A percentile compares a stretch with the other conserved stretches of the same genome.
Evolutionary conservation across 352 stramenopile species (phyloP).

Genomic region (Globisporangium iwayamae): DNA sequence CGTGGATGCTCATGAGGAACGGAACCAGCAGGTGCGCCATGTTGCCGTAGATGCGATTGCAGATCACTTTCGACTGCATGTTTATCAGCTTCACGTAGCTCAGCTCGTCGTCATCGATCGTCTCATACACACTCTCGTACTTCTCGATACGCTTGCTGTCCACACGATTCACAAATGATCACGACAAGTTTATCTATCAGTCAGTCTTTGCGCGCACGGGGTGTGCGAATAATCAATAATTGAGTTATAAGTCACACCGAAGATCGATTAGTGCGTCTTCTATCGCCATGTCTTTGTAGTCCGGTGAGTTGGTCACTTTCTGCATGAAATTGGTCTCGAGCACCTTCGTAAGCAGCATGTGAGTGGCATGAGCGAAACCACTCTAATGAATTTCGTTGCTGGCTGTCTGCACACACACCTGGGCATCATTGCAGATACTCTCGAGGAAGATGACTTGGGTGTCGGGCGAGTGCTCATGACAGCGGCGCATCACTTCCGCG

Average conservation of each 20-base stretch:
- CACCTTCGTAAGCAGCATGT: constrained; percentile 20
- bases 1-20: constrained; percentile 51
- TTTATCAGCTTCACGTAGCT: constrained; percentile 76
- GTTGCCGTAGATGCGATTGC: constrained; percentile 48
- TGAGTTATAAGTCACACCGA: constrained; percentile 15
- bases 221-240: background rate
- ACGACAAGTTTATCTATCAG: background rate
- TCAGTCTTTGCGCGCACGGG: background rate
- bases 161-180: background rate
- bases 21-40: constrained; percentile 44
- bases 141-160: constrained; percentile 51
- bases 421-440: constrained; percentile 71
- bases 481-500: constrained; percentile 22
- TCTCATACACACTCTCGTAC: constrained; percentile 67
- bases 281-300: constrained; percentile 51
- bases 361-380: background rate
- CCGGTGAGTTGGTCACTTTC: constrained; percentile 44
- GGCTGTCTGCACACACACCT: constrained; percentile 5
- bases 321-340: constrained; percentile 54
- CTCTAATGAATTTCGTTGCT: background rate
- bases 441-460: constrained; percentile 80
- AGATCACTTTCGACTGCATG: constrained; percentile 56
- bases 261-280: constrained; percentile 58
- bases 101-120: constrained; percentile 55
- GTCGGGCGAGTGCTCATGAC: constrained; percentile 19